A percentile compares a stretch with the other conserved stretches of the same genome.
Conservation (phyloP, 164 flowering plant genomes). For the Vitis rupestris region DNA sequence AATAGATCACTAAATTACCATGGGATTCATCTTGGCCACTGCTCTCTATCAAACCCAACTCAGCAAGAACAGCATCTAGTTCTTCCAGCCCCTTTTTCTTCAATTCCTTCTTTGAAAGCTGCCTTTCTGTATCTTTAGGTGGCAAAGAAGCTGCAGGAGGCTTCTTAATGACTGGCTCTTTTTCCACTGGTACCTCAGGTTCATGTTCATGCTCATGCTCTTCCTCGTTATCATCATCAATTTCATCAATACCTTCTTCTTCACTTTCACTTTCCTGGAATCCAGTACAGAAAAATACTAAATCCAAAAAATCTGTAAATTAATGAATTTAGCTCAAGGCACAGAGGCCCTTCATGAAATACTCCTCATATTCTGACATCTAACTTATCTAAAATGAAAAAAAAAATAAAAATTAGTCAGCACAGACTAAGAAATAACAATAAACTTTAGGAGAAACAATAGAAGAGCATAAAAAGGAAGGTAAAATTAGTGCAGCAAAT, state of each 20-base stretch:
- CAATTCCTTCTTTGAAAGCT: slow-evolving; percentile 89
- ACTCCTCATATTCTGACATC: too few species aligned
- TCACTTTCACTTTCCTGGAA: slow-evolving; percentile 78
- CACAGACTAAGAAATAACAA: too few species aligned
- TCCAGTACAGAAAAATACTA: not conserved
- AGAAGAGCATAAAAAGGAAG: too few species aligned
- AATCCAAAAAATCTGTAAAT: not conserved
- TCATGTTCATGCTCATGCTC: slow-evolving; percentile 51
- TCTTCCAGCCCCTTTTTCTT: slow-evolving; percentile 88
- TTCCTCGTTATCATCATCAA: slow-evolving; percentile 61
- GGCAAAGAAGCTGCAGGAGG: slow-evolving; percentile 39
- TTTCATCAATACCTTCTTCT: slow-evolving; percentile 54
- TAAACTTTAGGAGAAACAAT: too few species aligned
- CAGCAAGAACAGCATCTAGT: slow-evolving; percentile 85
- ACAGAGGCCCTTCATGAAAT: not conserved
- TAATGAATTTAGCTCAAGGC: not conserved
- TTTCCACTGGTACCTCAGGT: slow-evolving; percentile 38
- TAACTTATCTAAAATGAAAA: too few species aligned
- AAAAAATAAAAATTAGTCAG: too few species aligned
- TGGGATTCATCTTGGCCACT: slow-evolving; percentile 40
- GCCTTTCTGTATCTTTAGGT: slow-evolving; percentile 75
- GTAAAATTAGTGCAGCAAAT: too few species aligned
- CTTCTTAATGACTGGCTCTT: slow-evolving; percentile 45
- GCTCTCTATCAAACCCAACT: slow-evolving; percentile 53
- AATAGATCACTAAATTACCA: slow-evolving; percentile 33